Evolutionary conservation across 257 asterid genomes (phyloP).

Genomic region (Solanum dulcamara): DNA sequence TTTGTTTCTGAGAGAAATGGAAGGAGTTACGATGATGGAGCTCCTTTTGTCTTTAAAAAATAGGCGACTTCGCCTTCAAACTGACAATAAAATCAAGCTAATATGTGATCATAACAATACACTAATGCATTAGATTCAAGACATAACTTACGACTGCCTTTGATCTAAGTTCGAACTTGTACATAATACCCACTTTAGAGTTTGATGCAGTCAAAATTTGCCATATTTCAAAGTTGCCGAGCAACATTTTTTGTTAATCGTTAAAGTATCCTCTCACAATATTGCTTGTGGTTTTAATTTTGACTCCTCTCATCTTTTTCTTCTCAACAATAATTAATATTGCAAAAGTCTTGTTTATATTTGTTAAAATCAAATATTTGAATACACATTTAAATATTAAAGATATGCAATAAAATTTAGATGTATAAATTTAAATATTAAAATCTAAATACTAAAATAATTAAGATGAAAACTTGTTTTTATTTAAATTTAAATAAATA

Average conservation of each 20-base stretch:
- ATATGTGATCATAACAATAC: neutral
- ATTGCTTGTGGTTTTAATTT: neutral
- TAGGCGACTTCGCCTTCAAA: neutral
- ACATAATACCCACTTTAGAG: neutral
- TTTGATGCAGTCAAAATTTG: neutral
- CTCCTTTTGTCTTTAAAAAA: neutral
- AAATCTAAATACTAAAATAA: neutral
- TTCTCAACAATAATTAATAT: neutral
- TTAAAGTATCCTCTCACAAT: neutral
- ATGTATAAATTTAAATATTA: neutral
- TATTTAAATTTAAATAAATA: neutral
- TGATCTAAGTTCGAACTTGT: neutral
- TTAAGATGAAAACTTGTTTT: neutral
- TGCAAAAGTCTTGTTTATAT: neutral
- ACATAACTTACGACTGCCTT: neutral
- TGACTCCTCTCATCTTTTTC: neutral
- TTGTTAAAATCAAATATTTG: neutral
- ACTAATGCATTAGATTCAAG: neutral
- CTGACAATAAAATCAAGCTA: neutral
- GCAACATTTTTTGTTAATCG: neutral
- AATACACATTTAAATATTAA: neutral
- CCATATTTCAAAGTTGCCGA: neutral
- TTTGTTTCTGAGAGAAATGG: neutral
- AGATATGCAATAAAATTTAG: neutral
- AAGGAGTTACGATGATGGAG: neutral